Conservation (phyloP, 345 rosid genomes). For the Pistacia vera region DNA sequence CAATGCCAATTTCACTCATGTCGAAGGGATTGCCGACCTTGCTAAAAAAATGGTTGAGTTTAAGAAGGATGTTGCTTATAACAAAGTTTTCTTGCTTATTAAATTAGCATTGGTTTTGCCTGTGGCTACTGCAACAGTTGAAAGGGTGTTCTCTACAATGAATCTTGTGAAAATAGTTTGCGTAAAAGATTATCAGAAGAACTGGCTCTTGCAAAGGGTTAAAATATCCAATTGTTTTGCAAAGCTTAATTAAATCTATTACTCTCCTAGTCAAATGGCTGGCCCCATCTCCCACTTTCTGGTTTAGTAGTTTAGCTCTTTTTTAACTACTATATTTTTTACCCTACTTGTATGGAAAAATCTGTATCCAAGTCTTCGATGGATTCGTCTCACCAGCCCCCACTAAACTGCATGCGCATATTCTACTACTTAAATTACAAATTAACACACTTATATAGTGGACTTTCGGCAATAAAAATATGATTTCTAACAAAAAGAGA, state of each 20-base stretch:
- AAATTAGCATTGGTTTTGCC: too few species aligned
- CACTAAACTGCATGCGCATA: conserved; percentile 24
- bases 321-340: not conserved
- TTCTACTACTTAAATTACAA: conserved; percentile 24
- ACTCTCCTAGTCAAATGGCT: conserved; percentile 2
- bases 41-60: too few species aligned
- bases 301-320: not conserved
- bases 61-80: too few species aligned
- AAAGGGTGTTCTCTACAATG: too few species aligned
- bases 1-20: too few species aligned
- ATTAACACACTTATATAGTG: not conserved
- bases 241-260: conserved; percentile 40
- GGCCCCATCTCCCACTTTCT: not conserved
- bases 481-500: conserved; percentile 3
- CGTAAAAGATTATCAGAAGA: too few species aligned
- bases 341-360: conserved; percentile 10
- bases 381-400: conserved; percentile 30
- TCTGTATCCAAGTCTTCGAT: conserved; percentile 13
- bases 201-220: not conserved
- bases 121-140: too few species aligned
- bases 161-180: too few species aligned
- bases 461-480: conserved; percentile 24
- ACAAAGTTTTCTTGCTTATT: too few species aligned
- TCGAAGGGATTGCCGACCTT: too few species aligned
- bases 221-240: conserved; percentile 35